These are phyloP conservation scores for Nitzschia putrida DNA, from an alignment of 108 stramenopile genomes.

Conservation along the genomic window DNA sequence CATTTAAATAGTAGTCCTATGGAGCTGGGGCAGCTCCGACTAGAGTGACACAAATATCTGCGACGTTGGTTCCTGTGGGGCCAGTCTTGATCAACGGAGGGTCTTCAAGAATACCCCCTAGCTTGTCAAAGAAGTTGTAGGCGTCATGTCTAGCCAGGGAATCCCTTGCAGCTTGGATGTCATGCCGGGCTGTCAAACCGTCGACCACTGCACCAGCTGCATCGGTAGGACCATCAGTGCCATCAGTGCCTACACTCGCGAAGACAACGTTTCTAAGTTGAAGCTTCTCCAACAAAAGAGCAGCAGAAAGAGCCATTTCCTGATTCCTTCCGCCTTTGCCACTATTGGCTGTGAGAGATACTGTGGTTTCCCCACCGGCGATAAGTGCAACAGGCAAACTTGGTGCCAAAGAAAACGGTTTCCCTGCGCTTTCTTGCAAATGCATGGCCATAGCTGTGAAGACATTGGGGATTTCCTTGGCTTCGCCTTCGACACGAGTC, in stretches of 20 bases:
- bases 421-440: slow-evolving; percentile 35
- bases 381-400: slow-evolving; percentile 68
- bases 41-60: slow-evolving; percentile 78
- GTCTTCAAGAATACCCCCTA: not conserved
- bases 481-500: slow-evolving; percentile 78
- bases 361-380: slow-evolving; percentile 88
- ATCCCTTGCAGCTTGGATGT: slow-evolving; percentile 43
- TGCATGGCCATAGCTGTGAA: slow-evolving; percentile 76
- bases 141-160: slow-evolving; percentile 69
- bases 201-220: slow-evolving; percentile 89
- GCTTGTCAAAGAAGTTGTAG: slow-evolving; percentile 57
- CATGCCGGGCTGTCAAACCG: slow-evolving; percentile 50
- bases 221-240: slow-evolving; percentile 89
- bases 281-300: slow-evolving; percentile 53
- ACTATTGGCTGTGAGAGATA: slow-evolving; percentile 56
- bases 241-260: slow-evolving; percentile 82
- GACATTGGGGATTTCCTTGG: slow-evolving; percentile 63
- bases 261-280: slow-evolving; percentile 69
- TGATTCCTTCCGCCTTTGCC: slow-evolving; percentile 90
- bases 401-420: slow-evolving; percentile 10
- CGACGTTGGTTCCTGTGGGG: slow-evolving; percentile 87
- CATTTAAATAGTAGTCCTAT: too few relatives aligned
- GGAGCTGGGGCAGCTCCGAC: slow-evolving; percentile 18
- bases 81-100: slow-evolving; percentile 67
- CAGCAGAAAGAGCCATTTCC: slow-evolving; percentile 80